phyloP scores from a whole-genome alignment of 495 filamentous ascomycete genomes.

The Tuber melanosporum region DNA sequence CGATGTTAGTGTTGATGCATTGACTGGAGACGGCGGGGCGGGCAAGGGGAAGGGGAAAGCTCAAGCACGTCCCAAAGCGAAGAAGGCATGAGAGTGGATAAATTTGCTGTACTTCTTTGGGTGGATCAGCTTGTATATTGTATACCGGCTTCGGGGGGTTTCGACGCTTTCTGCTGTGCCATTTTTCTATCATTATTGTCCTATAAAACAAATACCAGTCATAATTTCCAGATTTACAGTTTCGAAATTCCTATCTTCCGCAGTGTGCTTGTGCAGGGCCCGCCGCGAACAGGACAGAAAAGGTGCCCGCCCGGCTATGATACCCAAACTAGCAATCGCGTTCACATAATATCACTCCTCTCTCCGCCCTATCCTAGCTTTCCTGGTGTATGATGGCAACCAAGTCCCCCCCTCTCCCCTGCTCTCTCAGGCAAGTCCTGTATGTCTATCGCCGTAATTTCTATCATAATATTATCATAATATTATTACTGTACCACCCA shows the following conservation, averaged over 20 bases:
- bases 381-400: neutral
- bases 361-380: neutral
- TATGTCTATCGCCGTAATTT: neutral
- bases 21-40: constrained; percentile 13
- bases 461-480: neutral
- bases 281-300: neutral
- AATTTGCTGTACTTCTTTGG: neutral
- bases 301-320: neutral
- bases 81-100: neutral
- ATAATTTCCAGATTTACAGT: neutral
- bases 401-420: neutral
- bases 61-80: neutral
- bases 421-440: neutral
- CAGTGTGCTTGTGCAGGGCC: neutral
- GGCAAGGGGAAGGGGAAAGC: constrained; percentile 13
- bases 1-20: constrained; percentile 27
- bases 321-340: neutral
- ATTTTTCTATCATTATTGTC: neutral
- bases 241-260: neutral
- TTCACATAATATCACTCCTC: constrained; percentile 1
- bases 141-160: neutral
- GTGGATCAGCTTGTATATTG: neutral
- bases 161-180: neutral
- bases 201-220: neutral
- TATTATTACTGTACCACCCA: no score